Evolutionary conservation across 768 basidiomycete genomes (phyloP), one percentile per base, ranked within the genome.

Genomic region (Fomitopsis pulvina): DNA sequence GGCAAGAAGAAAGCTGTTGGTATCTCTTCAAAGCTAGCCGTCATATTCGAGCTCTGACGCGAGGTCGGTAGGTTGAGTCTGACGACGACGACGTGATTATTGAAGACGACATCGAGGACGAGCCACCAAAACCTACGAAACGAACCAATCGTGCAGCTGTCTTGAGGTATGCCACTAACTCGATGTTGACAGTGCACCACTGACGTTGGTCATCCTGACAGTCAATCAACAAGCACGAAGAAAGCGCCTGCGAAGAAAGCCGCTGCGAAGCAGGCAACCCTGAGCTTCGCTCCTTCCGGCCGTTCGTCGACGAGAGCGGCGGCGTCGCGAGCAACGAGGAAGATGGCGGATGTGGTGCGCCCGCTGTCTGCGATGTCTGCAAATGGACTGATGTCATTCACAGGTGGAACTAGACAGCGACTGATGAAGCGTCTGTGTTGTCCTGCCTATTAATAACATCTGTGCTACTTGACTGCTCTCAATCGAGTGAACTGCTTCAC

Each of bases 251-350:
- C 80, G 1, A 77, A 71, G 59, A 79, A 72, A 8, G 56, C 72
- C 45, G 52, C 72, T 46, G 41, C 67, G 7, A 79, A 74, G 48
- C 84, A 86, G 62, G 52, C 73, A 1, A 83, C 80, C 38, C 63
- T 89, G 47, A 77, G 67, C 29, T 89, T 89, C 53, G 77, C 81
- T 0, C 81, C 86, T 9, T 71, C 74, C 26, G 76, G 60, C 6
- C 69, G 82, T 7, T 64, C 57, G 28, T 76, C 81, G 14, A 79
- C 81, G 1, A 67, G 87, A 46, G 75, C 84, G 0, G 87, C 88
- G 12, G 87, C 88, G 6, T 72, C 80, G 16, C 81, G 72, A 57
- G 84, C 88, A 9, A 78, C 73, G 58, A 76, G 77, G 38, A 87
- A 69, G 66, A 77, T 85, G 66, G 75, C 79, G 2, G 68, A 59